Evolutionary conservation across 176 grass and related monocot species (phyloP).

Genomic region (Eleusine indica): DNA sequence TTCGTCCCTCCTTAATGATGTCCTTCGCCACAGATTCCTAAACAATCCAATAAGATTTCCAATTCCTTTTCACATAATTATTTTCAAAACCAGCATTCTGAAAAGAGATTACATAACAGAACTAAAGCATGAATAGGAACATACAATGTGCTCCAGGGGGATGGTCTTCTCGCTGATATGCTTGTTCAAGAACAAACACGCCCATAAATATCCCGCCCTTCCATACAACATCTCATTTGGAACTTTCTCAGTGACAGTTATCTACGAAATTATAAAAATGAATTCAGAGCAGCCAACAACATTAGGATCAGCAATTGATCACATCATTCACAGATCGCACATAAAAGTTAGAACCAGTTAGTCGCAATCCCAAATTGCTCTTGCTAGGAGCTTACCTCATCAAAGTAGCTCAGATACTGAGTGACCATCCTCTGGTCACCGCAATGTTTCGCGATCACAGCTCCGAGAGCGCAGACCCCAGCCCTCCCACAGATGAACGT

Average conservation of each 20-base stretch:
- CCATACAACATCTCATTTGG: slow-evolving; percentile 85
- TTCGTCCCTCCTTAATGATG: slow-evolving; percentile 80
- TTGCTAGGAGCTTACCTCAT: slow-evolving; percentile 55
- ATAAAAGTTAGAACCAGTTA: not conserved
- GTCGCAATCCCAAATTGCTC: not conserved
- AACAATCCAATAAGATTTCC: slow-evolving; percentile 14
- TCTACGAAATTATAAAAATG: slow-evolving; percentile 46
- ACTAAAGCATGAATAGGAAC: not conserved
- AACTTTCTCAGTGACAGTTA: slow-evolving; percentile 64
- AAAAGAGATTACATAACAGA: slow-evolving; percentile 16
- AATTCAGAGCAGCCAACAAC: not conserved
- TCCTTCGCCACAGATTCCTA: slow-evolving; percentile 61
- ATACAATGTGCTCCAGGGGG: slow-evolving; percentile 58
- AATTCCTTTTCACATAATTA: slow-evolving; percentile 3
- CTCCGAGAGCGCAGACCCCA: slow-evolving; percentile 79
- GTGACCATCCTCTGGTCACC: slow-evolving; percentile 51
- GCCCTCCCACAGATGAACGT: slow-evolving; percentile 90
- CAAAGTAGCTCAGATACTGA: slow-evolving; percentile 73
- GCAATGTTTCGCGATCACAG: slow-evolving; percentile 61
- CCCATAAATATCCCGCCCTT: slow-evolving; percentile 91
- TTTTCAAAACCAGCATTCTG: not conserved
- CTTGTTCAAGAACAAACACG: slow-evolving; percentile 93
- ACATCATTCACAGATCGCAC: not conserved
- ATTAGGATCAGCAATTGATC: not conserved
- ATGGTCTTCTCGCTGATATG: slow-evolving; percentile 66